Conservation (phyloP, 2,329 filamentous ascomycete genomes). For the Thielaviopsis punctulata region DNA sequence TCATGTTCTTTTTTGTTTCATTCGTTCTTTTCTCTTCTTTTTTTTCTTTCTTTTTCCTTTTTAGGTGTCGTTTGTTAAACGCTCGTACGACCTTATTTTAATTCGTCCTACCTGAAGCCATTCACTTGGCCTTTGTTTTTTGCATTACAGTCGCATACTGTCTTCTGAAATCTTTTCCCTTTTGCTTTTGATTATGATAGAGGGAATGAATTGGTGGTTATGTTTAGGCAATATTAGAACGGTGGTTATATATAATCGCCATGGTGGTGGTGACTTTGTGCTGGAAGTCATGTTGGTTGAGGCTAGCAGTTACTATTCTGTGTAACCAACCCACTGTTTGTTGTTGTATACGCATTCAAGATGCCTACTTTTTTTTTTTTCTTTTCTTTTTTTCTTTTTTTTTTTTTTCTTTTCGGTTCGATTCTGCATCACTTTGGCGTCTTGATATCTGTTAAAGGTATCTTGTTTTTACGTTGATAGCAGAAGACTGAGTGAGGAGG, state of each 20-base stretch:
- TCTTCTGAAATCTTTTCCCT: not conserved
- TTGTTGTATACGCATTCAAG: not conserved
- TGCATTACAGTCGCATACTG: not conserved
- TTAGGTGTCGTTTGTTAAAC: not conserved
- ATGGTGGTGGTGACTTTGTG: not conserved
- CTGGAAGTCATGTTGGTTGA: too few relatives aligned
- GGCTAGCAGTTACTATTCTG: too few relatives aligned
- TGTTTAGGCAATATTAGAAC: too few relatives aligned
- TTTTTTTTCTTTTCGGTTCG: too few relatives aligned
- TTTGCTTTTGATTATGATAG: not conserved
- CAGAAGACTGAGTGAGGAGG: too few relatives aligned
- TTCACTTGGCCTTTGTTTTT: not conserved
- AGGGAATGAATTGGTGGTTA: not conserved
- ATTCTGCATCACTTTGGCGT: not conserved
- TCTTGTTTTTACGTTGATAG: too few relatives aligned
- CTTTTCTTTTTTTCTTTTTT: not conserved
- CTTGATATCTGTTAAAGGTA: too few relatives aligned
- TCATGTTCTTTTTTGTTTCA: too few relatives aligned
- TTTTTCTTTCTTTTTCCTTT: not conserved
- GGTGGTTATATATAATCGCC: not conserved
- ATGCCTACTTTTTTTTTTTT: not conserved
- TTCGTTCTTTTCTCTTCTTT: too few relatives aligned
- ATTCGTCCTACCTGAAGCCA: too few relatives aligned
- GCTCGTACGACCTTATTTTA: not conserved
- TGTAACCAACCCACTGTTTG: not conserved